Conservation (phyloP, 352 stramenopile genomes). For the Phytophthora brassicae region DNA sequence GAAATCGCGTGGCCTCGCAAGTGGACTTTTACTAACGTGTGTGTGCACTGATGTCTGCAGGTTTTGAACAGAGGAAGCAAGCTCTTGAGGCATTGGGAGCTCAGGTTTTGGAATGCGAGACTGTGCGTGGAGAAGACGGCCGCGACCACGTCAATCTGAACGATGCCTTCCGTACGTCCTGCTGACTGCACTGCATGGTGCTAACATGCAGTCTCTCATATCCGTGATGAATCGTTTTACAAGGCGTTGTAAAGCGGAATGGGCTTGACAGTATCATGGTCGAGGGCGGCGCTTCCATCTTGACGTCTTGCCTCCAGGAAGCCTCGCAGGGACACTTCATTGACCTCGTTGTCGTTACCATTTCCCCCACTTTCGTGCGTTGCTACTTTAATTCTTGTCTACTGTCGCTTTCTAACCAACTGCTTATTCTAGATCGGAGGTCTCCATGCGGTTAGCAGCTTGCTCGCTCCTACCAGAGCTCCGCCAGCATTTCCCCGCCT, state of each 20-base stretch:
- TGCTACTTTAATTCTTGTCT: neutral
- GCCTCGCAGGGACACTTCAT: conserved; percentile 46
- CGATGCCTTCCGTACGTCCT: conserved; percentile 56
- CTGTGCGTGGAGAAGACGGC: conserved; percentile 14
- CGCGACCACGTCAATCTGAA: conserved; percentile 53
- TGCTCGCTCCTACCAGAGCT: conserved; percentile 18
- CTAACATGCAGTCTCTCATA: neutral
- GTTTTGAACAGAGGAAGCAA: conserved; percentile 33
- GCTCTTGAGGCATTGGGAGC: conserved; percentile 50
- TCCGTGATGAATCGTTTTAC: neutral
- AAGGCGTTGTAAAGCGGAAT: conserved; percentile 39
- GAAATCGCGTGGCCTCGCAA: neutral
- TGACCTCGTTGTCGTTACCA: conserved; percentile 71
- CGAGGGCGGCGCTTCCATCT: conserved; percentile 76
- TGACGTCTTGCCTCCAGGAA: conserved; percentile 67
- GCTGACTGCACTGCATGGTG: neutral
- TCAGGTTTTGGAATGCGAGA: conserved; percentile 42
- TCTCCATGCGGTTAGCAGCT: conserved; percentile 42
- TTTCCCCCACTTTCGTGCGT: conserved; percentile 80
- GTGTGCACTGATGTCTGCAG: too few relatives aligned
- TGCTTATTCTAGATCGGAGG: conserved; percentile 52
- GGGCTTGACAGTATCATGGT: conserved; percentile 78
- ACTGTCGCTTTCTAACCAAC: neutral
- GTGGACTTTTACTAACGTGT: neutral
- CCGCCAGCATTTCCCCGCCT: conserved; percentile 39